Evolutionary conservation across 257 asterid genomes (phyloP).

Genomic region (Fraxinus pennsylvanica): DNA sequence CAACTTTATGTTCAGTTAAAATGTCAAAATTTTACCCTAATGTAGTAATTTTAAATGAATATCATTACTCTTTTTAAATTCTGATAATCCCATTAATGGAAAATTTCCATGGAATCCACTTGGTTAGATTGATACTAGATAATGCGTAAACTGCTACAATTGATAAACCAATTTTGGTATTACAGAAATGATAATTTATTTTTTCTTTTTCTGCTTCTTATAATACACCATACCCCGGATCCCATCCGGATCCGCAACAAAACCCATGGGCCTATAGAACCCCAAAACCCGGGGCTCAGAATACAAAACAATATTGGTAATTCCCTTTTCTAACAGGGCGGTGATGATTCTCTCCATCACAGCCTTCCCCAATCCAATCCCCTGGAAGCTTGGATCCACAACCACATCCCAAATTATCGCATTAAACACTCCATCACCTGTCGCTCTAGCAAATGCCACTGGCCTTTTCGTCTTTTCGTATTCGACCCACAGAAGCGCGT

Average conservation of each 20-base stretch:
- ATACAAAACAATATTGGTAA: conserved; percentile 71
- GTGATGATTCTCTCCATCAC: conserved; percentile 81
- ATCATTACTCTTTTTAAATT: too few species aligned
- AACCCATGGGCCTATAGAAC: conserved; percentile 86
- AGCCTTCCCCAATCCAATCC: conserved; percentile 90
- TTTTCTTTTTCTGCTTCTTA: conserved; percentile 49
- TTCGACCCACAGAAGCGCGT: conserved; percentile 78
- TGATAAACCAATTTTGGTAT: background rate
- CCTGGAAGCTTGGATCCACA: conserved; percentile 94
- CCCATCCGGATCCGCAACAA: conserved; percentile 92
- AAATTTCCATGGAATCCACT: too few species aligned
- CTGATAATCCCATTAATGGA: too few species aligned
- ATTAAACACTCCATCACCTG: conserved; percentile 93
- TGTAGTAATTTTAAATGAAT: too few species aligned
- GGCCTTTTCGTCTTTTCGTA: conserved; percentile 63
- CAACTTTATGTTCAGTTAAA: too few species aligned
- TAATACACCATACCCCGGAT: conserved; percentile 90
- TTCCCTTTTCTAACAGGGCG: conserved; percentile 70
- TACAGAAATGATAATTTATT: background rate
- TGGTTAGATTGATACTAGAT: too few species aligned
- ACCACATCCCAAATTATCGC: conserved; percentile 97
- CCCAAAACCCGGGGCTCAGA: conserved; percentile 98
- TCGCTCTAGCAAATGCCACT: conserved; percentile 96
- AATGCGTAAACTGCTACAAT: too few species aligned
- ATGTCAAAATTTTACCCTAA: too few species aligned